Conservation (phyloP, 2,329 filamentous ascomycete genomes). For the Cladorrhinum sp. region DNA sequence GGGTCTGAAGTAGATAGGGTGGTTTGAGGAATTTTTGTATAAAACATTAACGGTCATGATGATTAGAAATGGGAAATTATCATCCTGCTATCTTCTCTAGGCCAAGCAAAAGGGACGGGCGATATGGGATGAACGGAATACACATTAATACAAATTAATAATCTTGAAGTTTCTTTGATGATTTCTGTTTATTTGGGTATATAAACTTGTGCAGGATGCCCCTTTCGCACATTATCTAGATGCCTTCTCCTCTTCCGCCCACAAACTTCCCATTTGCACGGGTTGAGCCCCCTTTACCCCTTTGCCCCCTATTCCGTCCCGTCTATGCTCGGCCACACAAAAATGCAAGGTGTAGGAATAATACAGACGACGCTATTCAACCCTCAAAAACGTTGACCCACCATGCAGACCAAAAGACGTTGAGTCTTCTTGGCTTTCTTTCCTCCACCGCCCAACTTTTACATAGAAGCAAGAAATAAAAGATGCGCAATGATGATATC, state of each 20-base stretch:
- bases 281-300: slow-evolving; percentile 26
- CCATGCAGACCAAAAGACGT: slow-evolving; percentile 28
- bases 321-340: slow-evolving; percentile 12
- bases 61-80: not conserved
- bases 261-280: slow-evolving; percentile 23
- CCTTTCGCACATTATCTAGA: no score
- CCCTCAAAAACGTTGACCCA: not conserved
- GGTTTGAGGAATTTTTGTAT: not conserved
- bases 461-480: not conserved
- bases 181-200: slow-evolving; percentile 12
- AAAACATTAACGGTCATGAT: not conserved
- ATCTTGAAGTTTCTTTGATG: not conserved
- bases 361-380: slow-evolving; percentile 3
- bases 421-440: slow-evolving; percentile 28
- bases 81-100: not conserved
- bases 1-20: slow-evolving; percentile 47
- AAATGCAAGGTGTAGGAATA: slow-evolving; percentile 9
- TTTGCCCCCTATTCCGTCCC: no score
- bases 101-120: not conserved
- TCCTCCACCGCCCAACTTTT: slow-evolving; percentile 12
- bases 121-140: not conserved
- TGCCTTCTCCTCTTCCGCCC: not conserved
- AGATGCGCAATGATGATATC: slow-evolving; percentile 13
- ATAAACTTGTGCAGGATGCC: slow-evolving; percentile 9
- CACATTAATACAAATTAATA: not conserved